Base-by-base conservation (phyloP, 2,329 filamentous ascomycete species). In the Aurifilum marmelostoma region DNA sequence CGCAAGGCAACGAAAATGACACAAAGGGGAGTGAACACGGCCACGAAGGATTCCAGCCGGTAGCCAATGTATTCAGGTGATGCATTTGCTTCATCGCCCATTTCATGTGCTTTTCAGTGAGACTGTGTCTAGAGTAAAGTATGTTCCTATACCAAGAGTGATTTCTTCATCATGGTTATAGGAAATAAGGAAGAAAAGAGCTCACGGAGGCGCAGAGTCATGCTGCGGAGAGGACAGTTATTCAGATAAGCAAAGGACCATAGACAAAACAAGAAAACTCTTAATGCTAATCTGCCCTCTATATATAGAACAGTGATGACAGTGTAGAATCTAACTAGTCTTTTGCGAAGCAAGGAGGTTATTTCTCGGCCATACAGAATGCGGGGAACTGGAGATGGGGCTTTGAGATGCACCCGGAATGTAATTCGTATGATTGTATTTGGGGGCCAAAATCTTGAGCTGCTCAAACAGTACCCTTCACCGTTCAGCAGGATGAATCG, bases 11-110 rank as follows among this genome's bases (percentile, higher is more conserved):
- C 50, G 3, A 27, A 16, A 1, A 63, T 3, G n/a, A 63, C 6
- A 11, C 29, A 37, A 1, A 67, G 1, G 2, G 66, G 66, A 8
- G 50, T 63, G 32, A 67, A 43, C 3, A 67, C n/a, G 6, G 47
- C n/a, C 7, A 67, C 2, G 14, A 67, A 67, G 3, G 27, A 9
- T 8, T 27, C 34, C 8, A 67, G 47, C 2, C 58, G 29, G 39
- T 50, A 27, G n/a, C 65, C 65, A 1, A 56, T 67, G n/a, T 54
- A 67, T 24, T n/a, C 24, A 24, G n/a, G n/a, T 52, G 11, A 27
- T n/a, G 43, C 3, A 9, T n/a, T 21, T 47, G 4, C 16, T 47
- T 9, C 18, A n/a, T 47, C 18, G 21, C 43, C 18, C 41, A n/a
- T 47, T 47, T n/a, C 16, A 0, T 9, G 43, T 1, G 18, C n/a